phyloP scores from a whole-genome alignment of 768 basidiomycete species.

The Pleurotus platypus region DNA sequence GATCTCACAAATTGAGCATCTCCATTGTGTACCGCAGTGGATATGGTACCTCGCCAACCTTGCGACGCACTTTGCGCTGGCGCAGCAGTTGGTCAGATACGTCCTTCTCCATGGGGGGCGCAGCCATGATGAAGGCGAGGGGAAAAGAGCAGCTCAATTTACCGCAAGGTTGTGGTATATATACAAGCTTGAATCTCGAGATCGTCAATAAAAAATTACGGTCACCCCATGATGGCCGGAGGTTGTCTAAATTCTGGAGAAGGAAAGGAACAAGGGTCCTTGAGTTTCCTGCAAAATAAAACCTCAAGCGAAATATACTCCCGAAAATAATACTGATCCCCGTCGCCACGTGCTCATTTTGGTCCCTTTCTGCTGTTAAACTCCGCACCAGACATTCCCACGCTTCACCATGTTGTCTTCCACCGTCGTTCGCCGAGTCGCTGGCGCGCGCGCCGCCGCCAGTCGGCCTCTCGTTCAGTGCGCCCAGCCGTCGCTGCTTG shows the following conservation, averaged over 20 bases:
- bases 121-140: constrained; percentile 16
- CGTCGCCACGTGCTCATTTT: constrained; percentile 47
- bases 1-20: constrained; percentile 52
- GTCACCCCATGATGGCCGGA: constrained; percentile 22
- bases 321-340: constrained; percentile 56
- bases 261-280: constrained; percentile 51
- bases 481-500: constrained; percentile 9
- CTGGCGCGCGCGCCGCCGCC: constrained; percentile 26
- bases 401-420: constrained; percentile 30
- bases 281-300: constrained; percentile 15
- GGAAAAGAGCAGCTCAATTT: constrained; percentile 12
- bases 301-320: neutral
- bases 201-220: constrained; percentile 17
- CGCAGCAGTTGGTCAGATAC: constrained; percentile 42
- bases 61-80: constrained; percentile 36
- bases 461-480: constrained; percentile 13
- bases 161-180: constrained; percentile 8
- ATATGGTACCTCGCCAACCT: constrained; percentile 48
- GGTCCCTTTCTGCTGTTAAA: constrained; percentile 23
- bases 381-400: constrained; percentile 6
- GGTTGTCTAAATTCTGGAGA: constrained; percentile 11
- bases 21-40: constrained; percentile 48
- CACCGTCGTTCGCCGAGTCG: constrained; percentile 35
- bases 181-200: constrained; percentile 10
- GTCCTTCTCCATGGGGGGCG: constrained; percentile 31